Conservation (phyloP, 1,139 yeast genomes). For the Lodderomyces beijingensis region DNA sequence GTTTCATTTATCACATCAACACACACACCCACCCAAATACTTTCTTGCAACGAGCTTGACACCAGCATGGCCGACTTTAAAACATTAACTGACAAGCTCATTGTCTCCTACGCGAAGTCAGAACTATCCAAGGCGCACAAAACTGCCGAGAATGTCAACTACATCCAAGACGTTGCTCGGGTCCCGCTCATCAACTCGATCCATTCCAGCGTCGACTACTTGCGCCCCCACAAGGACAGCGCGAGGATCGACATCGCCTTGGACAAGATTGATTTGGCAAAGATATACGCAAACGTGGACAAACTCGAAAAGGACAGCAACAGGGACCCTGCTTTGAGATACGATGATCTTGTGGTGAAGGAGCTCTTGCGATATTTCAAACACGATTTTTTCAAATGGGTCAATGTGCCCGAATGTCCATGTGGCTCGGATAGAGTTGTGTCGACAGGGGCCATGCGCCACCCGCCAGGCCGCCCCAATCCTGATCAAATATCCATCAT, state of each 20-base stretch:
- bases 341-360: conserved; percentile 66
- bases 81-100: conserved; percentile 5
- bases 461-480: conserved; percentile 15
- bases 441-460: conserved; percentile 14
- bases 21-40: too few species aligned
- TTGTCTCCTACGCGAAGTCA: conserved; percentile 5
- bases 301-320: conserved; percentile 17
- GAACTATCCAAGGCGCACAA: conserved; percentile 5
- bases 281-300: conserved; percentile 36
- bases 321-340: conserved; percentile 24
- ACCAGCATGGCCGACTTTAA: not conserved
- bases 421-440: conserved; percentile 33
- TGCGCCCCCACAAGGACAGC: conserved; percentile 8
- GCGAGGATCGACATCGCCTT: conserved; percentile 9
- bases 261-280: conserved; percentile 30
- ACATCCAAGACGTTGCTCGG: not conserved
- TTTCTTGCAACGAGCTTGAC: too few species aligned
- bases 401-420: conserved; percentile 63
- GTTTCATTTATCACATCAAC: too few species aligned
- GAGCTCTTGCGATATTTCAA: conserved; percentile 76
- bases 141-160: conserved; percentile 1
- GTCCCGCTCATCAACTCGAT: conserved; percentile 9
- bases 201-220: conserved; percentile 5
- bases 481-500: conserved; percentile 32
- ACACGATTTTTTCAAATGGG: conserved; percentile 78